Conservation (phyloP, 495 filamentous ascomycete species). For the Hypoxylon fragiforme region DNA sequence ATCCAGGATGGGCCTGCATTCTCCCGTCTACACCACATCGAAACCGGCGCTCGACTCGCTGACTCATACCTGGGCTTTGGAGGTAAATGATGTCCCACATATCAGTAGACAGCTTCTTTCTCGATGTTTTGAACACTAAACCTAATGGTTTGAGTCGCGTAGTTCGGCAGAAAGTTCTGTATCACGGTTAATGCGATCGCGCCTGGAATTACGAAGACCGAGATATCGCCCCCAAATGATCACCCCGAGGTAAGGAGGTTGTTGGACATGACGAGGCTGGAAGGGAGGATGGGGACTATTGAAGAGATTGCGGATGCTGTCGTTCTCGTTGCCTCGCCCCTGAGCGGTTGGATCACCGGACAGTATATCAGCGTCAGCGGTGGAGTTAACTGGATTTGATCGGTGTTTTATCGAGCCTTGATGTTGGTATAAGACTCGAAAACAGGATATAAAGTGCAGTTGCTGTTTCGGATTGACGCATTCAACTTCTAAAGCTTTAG, state of each 20-base stretch:
- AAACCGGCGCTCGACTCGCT: conserved; percentile 31
- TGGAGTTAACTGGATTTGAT: conserved; percentile 38
- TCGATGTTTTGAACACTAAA: background rate
- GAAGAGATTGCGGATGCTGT: conserved; percentile 53
- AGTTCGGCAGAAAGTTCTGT: conserved; percentile 19
- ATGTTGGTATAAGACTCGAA: background rate
- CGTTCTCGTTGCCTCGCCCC: conserved; percentile 46
- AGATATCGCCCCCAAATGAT: conserved; percentile 14
- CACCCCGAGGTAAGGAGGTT: conserved; percentile 6
- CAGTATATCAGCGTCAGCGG: conserved; percentile 53
- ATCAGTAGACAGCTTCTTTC: background rate
- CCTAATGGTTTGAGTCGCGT: background rate
- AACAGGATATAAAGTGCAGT: too few relatives aligned
- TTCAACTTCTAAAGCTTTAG: too few relatives aligned
- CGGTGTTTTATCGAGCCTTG: conserved; percentile 2
- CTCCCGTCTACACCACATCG: conserved; percentile 20
- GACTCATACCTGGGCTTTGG: conserved; percentile 26
- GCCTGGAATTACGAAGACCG: conserved; percentile 24
- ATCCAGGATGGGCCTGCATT: conserved; percentile 11
- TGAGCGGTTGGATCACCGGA: conserved; percentile 54
- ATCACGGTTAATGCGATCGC: conserved; percentile 34
- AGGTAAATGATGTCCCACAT: conserved; percentile 16
- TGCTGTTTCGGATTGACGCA: too few relatives aligned
- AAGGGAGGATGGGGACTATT: conserved; percentile 39
- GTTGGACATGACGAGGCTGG: conserved; percentile 12